Base-by-base conservation (phyloP, 495 filamentous ascomycete species). In the Penicillium malachiteum region DNA sequence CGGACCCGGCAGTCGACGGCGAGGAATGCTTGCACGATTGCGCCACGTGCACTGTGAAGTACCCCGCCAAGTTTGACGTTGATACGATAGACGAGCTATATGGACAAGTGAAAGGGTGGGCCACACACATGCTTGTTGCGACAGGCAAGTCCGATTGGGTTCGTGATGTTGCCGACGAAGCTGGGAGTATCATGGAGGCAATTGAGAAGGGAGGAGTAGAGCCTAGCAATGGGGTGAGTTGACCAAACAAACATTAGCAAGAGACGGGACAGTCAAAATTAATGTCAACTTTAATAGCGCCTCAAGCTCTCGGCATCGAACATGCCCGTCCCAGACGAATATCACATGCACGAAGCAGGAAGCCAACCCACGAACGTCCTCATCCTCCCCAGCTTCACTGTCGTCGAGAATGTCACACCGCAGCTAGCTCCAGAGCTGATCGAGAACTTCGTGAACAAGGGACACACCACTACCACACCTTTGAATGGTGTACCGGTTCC, bases 81-180 rank as follows among this genome's bases (percentile, higher is more conserved):
- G 90, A 97, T 52, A 82, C 88, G 63, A 73, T 79, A 18, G 89
- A 94, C 55, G 77, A 88, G 64, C 72, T 98, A 31, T 97, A 94
- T 66, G 94, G 94, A 3, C 78, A 88, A 43, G 83, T 97, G 37
- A 91, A 94, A 57, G 90, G 87, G 9, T 98, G 91, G 87, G 84
- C 84, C 49, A 93, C 90, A 14, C 94, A 98, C 69, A 64, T 96
- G 52, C 78, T 98, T 38, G 91, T 98, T 14, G 94, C 93, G 10
- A 98, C 94, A 2, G 91, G 92, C 39, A 96, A 97, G 77, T 85
- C 86, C 18, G 95, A 98, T 73, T 98, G 94, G 94, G 86, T 92
- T 60, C 73, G 89, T 45, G 87, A 96, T 73, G 89, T 97, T 12
- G 86, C 84, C 42, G 89, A 97, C 61, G 94, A 97, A 75, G 83